These are phyloP conservation scores for Camellia oleifera DNA, from an alignment of 179 eudicot species.

Conservation along the genomic window DNA sequence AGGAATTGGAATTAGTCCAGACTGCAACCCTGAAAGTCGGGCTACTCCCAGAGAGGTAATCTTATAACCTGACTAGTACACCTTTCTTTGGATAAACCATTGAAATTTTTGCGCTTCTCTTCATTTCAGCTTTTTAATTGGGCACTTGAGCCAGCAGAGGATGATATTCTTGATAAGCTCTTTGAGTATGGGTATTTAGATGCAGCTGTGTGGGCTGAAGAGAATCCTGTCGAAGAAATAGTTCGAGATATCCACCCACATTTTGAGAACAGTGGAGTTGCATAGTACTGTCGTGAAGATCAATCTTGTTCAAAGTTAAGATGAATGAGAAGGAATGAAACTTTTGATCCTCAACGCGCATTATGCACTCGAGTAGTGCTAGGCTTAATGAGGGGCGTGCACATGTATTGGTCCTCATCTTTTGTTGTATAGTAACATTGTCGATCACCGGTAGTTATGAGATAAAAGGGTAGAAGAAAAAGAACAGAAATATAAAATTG, in stretches of 20 bases:
- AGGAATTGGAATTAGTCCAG: slow-evolving; percentile 96
- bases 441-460: neutral
- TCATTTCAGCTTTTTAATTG: slow-evolving; percentile 73
- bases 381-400: neutral
- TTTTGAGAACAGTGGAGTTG: slow-evolving; percentile 8
- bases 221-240: slow-evolving; percentile 55
- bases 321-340: neutral
- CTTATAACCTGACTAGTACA: neutral
- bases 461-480: neutral
- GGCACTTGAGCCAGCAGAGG: slow-evolving; percentile 95
- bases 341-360: neutral
- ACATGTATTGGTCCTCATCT: neutral
- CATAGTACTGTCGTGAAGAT: slow-evolving; percentile 2
- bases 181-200: slow-evolving; percentile 73
- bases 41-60: slow-evolving; percentile 80
- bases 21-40: slow-evolving; percentile 84
- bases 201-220: slow-evolving; percentile 77
- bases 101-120: neutral
- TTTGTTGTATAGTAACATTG: slow-evolving; percentile 7
- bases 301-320: neutral
- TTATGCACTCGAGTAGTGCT: neutral
- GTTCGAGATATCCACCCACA: slow-evolving; percentile 37
- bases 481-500: neutral
- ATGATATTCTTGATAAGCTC: slow-evolving; percentile 67
- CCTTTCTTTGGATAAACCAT: neutral